Evolutionary conservation across 371 early-diverging fungal genomes (phyloP).

Genomic region (Mucor plumbeus): DNA sequence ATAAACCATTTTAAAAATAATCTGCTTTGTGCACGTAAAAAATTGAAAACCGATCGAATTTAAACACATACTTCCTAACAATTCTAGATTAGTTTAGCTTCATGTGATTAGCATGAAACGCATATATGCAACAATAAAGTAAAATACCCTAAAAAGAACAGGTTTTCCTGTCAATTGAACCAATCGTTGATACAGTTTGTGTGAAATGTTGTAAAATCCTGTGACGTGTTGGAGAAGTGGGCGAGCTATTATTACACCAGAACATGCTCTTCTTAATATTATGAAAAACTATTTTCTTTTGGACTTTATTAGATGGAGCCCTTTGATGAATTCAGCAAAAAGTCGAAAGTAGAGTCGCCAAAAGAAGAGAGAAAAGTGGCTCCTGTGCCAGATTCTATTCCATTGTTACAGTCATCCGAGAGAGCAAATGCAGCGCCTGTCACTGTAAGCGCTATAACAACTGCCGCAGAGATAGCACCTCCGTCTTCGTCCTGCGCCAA

Average conservation of each 20-base stretch:
- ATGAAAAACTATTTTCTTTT: background rate
- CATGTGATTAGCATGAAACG: background rate
- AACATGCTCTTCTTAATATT: background rate
- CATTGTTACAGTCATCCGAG: conserved; percentile 19
- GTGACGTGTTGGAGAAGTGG: background rate
- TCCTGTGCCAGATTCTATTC: conserved; percentile 4
- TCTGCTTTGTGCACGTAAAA: no score
- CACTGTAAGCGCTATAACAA: conserved; percentile 23
- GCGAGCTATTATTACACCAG: background rate
- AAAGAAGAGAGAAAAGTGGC: background rate
- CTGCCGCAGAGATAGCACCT: conserved; percentile 30
- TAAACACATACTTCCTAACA: no score
- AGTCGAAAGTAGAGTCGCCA: background rate
- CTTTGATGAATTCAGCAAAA: background rate
- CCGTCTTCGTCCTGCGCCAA: conserved; percentile 24
- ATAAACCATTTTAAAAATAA: no score
- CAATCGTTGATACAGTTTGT: background rate
- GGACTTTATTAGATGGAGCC: conserved; percentile 2
- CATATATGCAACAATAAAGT: background rate
- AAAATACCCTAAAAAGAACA: background rate
- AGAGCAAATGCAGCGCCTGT: conserved; percentile 25
- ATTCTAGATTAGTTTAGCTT: no score
- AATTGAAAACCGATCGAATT: no score
- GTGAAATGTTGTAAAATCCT: background rate
- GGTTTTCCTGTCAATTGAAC: background rate